Conservation (phyloP, 2,329 filamentous ascomycete genomes). For the Corynespora cassiicola region DNA sequence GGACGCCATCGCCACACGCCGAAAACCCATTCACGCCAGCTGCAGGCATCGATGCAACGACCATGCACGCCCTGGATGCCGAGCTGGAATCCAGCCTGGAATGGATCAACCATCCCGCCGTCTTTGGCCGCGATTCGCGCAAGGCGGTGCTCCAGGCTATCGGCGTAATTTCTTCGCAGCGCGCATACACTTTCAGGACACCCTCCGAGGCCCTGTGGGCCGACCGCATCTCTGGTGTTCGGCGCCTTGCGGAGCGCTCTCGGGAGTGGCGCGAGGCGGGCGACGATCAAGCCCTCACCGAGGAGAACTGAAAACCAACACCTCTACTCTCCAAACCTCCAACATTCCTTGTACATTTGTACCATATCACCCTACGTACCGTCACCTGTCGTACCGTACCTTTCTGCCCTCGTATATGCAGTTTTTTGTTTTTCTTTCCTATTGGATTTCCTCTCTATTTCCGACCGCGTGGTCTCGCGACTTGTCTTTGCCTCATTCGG, state of each 20-base stretch:
- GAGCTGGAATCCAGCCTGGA: conserved; percentile 91
- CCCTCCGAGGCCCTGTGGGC: conserved; percentile 91
- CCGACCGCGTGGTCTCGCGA: no score
- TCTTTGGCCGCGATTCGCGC: conserved; percentile 90
- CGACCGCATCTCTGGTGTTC: conserved; percentile 79
- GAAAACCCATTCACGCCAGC: conserved; percentile 62
- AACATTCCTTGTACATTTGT: conserved; percentile 8
- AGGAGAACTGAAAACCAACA: conserved; percentile 49
- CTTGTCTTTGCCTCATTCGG: no score
- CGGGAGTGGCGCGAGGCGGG: conserved; percentile 91
- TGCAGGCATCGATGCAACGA: conserved; percentile 81
- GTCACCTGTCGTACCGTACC: conserved; percentile 7
- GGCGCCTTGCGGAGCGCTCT: conserved; percentile 79
- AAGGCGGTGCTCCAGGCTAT: conserved; percentile 97
- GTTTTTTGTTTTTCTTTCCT: conserved; percentile 2
- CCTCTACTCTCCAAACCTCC: conserved; percentile 1
- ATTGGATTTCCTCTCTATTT: no score
- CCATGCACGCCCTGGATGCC: conserved; percentile 85
- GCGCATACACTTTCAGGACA: conserved; percentile 91
- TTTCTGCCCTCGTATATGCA: conserved; percentile 3
- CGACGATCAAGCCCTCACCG: conserved; percentile 69
- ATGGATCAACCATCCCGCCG: conserved; percentile 96
- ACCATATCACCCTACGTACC: conserved; percentile 10
- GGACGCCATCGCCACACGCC: conserved; percentile 45
- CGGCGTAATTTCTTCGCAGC: conserved; percentile 92